Conservation (phyloP, 371 early-diverging fungal species). For the Basidiobolus meristosporus region DNA sequence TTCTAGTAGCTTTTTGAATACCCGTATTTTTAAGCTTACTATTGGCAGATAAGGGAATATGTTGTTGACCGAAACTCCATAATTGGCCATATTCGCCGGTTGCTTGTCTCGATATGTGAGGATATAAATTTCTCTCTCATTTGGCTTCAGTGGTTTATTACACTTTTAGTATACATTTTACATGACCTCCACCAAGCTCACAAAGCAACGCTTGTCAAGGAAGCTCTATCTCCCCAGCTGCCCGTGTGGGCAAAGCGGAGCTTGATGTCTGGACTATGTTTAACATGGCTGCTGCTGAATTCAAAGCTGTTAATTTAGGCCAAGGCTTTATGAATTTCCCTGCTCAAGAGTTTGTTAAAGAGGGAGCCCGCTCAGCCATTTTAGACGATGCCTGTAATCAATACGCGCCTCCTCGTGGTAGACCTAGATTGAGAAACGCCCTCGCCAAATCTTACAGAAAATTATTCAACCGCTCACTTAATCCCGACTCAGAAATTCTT, state of each 20-base stretch:
- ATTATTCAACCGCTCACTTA: constrained; percentile 34
- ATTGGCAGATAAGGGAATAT: too few species aligned
- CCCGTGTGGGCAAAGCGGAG: too few species aligned
- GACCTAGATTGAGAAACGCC: constrained; percentile 24
- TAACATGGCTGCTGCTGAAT: constrained; percentile 64
- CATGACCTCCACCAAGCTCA: too few species aligned
- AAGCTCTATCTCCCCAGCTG: constrained; percentile 21
- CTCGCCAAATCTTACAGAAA: constrained; percentile 54
- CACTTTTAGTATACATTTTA: too few species aligned
- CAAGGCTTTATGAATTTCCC: constrained; percentile 85
- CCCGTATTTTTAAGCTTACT: too few species aligned
- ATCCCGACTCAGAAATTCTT: constrained; percentile 68
- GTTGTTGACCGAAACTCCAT: too few species aligned
- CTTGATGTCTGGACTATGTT: constrained; percentile 74
- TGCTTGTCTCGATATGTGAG: too few species aligned
- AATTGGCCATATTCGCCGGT: too few species aligned
- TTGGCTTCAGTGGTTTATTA: too few species aligned
- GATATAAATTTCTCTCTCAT: too few species aligned
- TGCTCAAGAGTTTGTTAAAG: constrained; percentile 65
- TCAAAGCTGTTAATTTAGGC: constrained; percentile 83
- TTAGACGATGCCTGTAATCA: constrained; percentile 47
- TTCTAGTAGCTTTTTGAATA: too few species aligned
- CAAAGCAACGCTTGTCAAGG: too few species aligned
- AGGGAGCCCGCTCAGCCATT: constrained; percentile 59
- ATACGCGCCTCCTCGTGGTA: constrained; percentile 75